Evolutionary conservation across 2,329 filamentous ascomycete species (phyloP), one percentile per base, ranked within the genome.

Genomic region (Trichoderma arundinaceum): DNA sequence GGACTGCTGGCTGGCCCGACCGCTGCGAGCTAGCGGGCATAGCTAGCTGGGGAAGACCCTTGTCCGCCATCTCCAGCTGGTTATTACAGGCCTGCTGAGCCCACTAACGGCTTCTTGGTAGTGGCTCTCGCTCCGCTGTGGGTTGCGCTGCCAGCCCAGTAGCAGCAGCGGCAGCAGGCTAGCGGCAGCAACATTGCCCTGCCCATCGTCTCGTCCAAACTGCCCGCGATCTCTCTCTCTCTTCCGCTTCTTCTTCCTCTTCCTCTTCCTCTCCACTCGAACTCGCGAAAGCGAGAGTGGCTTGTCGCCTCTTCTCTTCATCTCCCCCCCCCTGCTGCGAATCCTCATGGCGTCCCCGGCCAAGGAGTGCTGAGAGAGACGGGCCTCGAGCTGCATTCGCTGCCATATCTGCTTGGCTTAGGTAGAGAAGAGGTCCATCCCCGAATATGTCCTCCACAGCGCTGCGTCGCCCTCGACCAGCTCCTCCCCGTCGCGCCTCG

Each of bases 361-460:
- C 53, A 32, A 67, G 7, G 44, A 46, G 41, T 59, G 46, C 52
- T 61, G 57, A 66, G n/a, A 56, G 35, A 53, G 41, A 58, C 63
- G 60, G 61, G 65, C 48, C 43, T 53, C 48, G 54, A 67, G 61
- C 65, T 52, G 65, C 59, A 52, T n/a, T n/a, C 46, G 35, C 59
- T 12, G 44, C 48, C 41, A 43, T 28, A 17, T 49, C 44, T 35
- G 32, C 28, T 48, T 19, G 44, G 17, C 13, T 38, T 39, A 7
- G 7, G 22, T 3, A 28, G 22, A 28, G 22, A 28, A 28, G 22
- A 28, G 22, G 22, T 28, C 22, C 22, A 28, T 28, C 22, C 22
- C 39, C 41, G 39, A 71, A 70, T 68, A 78, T 79, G 77, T 77
- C 79, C 72, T 74, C 75, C 68, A 78, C 77, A 68, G 71, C 77